Evolutionary conservation across 768 basidiomycete genomes (phyloP).

Genomic region (Rhodotorula graminis): DNA sequence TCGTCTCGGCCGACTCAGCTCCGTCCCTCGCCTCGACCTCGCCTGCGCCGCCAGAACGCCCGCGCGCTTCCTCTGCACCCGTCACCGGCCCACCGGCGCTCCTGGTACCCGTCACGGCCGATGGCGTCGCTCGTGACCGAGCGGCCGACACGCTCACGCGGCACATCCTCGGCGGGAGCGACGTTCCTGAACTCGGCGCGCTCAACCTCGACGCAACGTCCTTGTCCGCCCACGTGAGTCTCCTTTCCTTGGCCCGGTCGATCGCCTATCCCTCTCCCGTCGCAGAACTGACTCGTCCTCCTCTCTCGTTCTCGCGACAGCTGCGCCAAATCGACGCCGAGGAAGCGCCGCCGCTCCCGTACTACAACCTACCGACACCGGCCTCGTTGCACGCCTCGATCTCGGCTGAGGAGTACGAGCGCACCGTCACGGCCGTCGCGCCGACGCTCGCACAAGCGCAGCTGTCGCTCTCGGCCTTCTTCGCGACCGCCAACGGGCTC

Average conservation of each 20-base stretch:
- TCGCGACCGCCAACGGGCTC: slow-evolving; percentile 11
- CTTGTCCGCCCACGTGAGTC: background rate
- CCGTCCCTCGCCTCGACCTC: background rate
- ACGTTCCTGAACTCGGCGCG: background rate
- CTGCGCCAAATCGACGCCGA: background rate
- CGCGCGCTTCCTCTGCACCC: background rate
- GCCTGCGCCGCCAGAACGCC: background rate
- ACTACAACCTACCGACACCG: background rate
- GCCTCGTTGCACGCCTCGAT: background rate
- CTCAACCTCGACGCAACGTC: background rate
- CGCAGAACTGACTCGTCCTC: no score
- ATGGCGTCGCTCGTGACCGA: background rate
- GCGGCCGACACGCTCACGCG: background rate
- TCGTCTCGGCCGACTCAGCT: background rate
- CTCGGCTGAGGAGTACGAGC: slow-evolving; percentile 7
- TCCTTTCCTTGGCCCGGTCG: no score
- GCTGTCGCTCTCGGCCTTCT: slow-evolving; percentile 18
- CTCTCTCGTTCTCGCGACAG: background rate
- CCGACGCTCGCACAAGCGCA: slow-evolving; percentile 26
- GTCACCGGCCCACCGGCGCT: background rate
- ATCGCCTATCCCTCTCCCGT: no score
- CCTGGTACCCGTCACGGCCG: background rate
- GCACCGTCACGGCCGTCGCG: slow-evolving; percentile 1
- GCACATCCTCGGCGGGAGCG: background rate
- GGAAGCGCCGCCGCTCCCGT: background rate